These are phyloP conservation scores for Solanum chiquidenum DNA, from an alignment of 257 asterid species.

Conservation along the genomic window DNA sequence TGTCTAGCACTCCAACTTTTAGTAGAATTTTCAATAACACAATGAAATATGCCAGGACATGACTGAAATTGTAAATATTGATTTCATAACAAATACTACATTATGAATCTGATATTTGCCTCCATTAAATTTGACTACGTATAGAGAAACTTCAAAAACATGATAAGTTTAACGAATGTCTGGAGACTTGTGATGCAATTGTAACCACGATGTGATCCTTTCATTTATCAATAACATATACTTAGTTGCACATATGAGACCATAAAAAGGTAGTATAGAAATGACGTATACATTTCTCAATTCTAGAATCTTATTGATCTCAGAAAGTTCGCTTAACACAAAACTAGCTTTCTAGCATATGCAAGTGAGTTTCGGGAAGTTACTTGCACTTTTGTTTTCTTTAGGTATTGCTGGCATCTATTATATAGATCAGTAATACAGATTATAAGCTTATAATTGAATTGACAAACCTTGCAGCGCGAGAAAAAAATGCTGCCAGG, in stretches of 20 bases:
- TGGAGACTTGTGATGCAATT: neutral
- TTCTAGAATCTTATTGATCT: neutral
- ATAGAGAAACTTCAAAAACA: neutral
- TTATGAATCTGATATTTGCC: neutral
- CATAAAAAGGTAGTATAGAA: neutral
- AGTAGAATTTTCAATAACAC: neutral
- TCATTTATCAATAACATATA: neutral
- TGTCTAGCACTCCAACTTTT: neutral
- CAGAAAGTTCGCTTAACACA: neutral
- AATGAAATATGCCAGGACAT: neutral
- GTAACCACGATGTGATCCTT: neutral
- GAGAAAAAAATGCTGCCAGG: conserved; percentile 97
- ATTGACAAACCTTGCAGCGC: conserved; percentile 78
- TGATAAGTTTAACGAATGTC: neutral
- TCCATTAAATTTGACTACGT: neutral
- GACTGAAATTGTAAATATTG: neutral
- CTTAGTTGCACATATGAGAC: neutral
- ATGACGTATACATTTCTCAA: neutral
- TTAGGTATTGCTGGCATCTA: neutral
- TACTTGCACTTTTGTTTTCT: neutral
- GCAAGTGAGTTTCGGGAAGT: neutral
- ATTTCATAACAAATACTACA: neutral
- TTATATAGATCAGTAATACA: neutral
- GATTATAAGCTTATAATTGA: conserved; percentile 9
- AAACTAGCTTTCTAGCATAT: neutral